phyloP scores from a whole-genome alignment of 1,139 yeast genomes.

The Sugiyamaella pinicola region DNA sequence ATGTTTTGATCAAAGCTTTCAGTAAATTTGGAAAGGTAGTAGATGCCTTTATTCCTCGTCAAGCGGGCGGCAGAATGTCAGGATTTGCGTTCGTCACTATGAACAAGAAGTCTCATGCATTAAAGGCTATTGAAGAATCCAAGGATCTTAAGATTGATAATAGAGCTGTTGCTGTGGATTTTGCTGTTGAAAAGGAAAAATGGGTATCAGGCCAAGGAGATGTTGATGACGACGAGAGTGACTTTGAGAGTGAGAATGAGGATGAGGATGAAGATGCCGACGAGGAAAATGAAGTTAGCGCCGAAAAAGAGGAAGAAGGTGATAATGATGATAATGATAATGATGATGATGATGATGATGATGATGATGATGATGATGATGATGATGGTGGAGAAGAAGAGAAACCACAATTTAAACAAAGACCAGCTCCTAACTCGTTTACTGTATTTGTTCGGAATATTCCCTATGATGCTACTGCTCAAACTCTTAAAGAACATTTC shows the following conservation, averaged over 20 bases:
- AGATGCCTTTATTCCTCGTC: slow-evolving; percentile 88
- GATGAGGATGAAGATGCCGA: slow-evolving; percentile 32
- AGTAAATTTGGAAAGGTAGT: slow-evolving; percentile 81
- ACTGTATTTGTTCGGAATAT: slow-evolving; percentile 82
- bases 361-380: slow-evolving; percentile 41
- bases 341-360: slow-evolving; percentile 39
- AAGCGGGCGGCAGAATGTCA: slow-evolving; percentile 83
- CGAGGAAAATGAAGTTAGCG: slow-evolving; percentile 35
- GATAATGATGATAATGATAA: slow-evolving; percentile 34
- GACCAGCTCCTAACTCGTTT: slow-evolving; percentile 34
- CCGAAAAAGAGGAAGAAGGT: slow-evolving; percentile 33
- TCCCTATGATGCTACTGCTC: slow-evolving; percentile 92
- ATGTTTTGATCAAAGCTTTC: slow-evolving; percentile 68
- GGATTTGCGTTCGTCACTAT: slow-evolving; percentile 96
- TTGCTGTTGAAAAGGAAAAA: slow-evolving; percentile 82
- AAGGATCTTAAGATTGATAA: slow-evolving; percentile 81
- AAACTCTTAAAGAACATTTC: slow-evolving; percentile 75
- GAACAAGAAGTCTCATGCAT: slow-evolving; percentile 79
- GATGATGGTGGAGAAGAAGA: slow-evolving; percentile 43
- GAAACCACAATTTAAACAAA: slow-evolving; percentile 42
- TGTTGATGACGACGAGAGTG: slow-evolving; percentile 46
- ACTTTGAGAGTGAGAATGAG: slow-evolving; percentile 35
- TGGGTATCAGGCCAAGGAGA: slow-evolving; percentile 59
- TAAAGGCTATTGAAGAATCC: slow-evolving; percentile 73
- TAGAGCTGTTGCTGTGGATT: slow-evolving; percentile 91